Percentiles rank a stretch among this genome's conserved stretches.
Evolutionary conservation across 176 grass and related monocot genomes (phyloP).

Genomic region (Metroxylon sagu): DNA sequence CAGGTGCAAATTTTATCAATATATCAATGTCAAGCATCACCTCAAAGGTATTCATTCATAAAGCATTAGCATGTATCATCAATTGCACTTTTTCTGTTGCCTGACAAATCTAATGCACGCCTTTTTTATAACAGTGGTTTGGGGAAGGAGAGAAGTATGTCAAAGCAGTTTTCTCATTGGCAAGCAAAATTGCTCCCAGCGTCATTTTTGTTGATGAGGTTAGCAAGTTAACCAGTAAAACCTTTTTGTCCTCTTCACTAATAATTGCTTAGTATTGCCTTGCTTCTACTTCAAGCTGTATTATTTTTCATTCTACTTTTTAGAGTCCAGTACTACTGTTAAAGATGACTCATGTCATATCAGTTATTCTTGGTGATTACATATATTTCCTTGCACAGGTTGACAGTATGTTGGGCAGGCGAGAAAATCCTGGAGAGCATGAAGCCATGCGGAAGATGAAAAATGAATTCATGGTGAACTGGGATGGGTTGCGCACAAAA

Average conservation of each 20-base stretch:
- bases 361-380: not conserved
- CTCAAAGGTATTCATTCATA: constrained; percentile 65
- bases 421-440: constrained; percentile 98
- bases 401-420: constrained; percentile 97
- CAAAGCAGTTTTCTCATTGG: constrained; percentile 94
- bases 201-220: constrained; percentile 99
- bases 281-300: no score
- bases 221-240: constrained; percentile 10
- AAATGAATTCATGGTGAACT: constrained; percentile 99
- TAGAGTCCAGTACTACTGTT: no score
- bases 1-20: constrained; percentile 98
- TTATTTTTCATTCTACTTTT: no score
- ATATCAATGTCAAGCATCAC: constrained; percentile 99
- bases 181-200: constrained; percentile 96
- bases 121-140: constrained; percentile 75
- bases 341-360: no score
- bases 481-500: constrained; percentile 96
- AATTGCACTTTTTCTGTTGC: constrained; percentile 14
- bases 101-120: constrained; percentile 14
- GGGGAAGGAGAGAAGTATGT: constrained; percentile 99
- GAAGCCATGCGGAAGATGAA: constrained; percentile 99
- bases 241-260: no score
- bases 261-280: no score
- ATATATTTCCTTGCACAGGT: constrained; percentile 33
- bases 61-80: constrained; percentile 7